phyloP scores from a whole-genome alignment of 2,329 filamentous ascomycete genomes.

The Talaromyces marneffei region DNA sequence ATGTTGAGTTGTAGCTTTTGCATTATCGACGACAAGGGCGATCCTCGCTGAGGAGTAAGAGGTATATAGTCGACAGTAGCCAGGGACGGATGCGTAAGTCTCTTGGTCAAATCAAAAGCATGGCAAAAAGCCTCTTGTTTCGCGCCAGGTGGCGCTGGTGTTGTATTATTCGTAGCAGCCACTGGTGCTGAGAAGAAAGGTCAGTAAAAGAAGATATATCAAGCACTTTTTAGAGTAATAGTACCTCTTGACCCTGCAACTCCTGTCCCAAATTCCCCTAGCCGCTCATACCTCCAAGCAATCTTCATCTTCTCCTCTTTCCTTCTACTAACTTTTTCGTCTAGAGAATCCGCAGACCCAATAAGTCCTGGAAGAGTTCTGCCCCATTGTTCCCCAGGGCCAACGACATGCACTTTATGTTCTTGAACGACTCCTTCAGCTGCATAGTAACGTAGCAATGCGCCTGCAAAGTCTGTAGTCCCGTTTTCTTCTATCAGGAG shows the following conservation, averaged over 20 bases:
- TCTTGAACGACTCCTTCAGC: conserved; percentile 90
- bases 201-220: not conserved
- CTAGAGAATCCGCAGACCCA: conserved; percentile 43
- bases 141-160: conserved; percentile 24
- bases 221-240: not conserved
- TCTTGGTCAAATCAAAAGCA: conserved; percentile 64
- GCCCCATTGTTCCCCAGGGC: conserved; percentile 72
- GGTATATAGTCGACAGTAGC: conserved; percentile 50
- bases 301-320: conserved; percentile 88
- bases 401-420: conserved; percentile 80
- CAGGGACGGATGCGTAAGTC: conserved; percentile 53
- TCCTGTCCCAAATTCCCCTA: conserved; percentile 63
- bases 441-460: conserved; percentile 79
- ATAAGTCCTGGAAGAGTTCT: conserved; percentile 73
- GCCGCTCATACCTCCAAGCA: conserved; percentile 89
- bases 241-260: conserved; percentile 56
- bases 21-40: conserved; percentile 62
- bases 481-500: conserved; percentile 81
- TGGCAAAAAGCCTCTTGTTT: conserved; percentile 57
- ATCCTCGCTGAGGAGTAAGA: conserved; percentile 36
- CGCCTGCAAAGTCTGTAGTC: conserved; percentile 87
- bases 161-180: conserved; percentile 36
- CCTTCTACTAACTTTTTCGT: conserved; percentile 37
- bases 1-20: conserved; percentile 53
- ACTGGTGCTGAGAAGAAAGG: conserved; percentile 25